A percentile compares a stretch with the other conserved stretches of the same genome.
These are phyloP conservation scores for Vitis riparia DNA, from an alignment of 164 flowering plant genomes.

Conservation along the genomic window DNA sequence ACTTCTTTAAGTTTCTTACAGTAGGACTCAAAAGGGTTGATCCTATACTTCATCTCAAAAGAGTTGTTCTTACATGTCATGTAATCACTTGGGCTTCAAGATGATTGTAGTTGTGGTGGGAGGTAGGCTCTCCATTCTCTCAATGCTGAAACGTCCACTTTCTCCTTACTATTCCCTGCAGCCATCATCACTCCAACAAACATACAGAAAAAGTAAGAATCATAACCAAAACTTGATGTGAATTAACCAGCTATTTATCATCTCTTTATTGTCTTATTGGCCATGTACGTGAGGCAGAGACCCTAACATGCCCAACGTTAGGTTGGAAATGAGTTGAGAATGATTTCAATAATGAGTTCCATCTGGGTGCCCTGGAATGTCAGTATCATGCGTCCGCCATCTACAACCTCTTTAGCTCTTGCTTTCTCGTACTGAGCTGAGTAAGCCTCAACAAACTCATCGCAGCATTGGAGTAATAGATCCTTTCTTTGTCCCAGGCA, in stretches of 20 bases:
- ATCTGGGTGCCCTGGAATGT: conserved; percentile 4
- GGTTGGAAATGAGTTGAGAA: background rate
- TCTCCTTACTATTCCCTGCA: conserved; percentile 15
- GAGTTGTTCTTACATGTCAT: conserved; percentile 8
- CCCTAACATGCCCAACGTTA: background rate
- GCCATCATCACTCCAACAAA: background rate
- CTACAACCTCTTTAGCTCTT: conserved; percentile 19
- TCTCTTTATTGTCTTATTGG: background rate
- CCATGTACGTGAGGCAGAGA: conserved; percentile 19
- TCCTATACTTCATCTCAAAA: conserved; percentile 16
- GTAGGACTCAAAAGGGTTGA: conserved; percentile 6
- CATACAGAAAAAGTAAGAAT: background rate
- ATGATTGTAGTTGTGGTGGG: background rate
- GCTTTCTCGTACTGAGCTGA: conserved; percentile 6
- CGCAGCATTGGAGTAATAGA: background rate
- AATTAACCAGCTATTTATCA: too few relatives aligned
- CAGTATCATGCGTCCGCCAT: conserved; percentile 11
- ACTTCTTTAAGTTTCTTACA: conserved; percentile 2
- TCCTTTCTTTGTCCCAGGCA: conserved; percentile 15
- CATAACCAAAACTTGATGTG: too few relatives aligned
- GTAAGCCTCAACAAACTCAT: conserved; percentile 11
- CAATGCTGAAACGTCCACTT: conserved; percentile 19
- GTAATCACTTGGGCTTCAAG: background rate
- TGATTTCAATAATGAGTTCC: conserved; percentile 14
- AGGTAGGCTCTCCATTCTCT: conserved; percentile 3